Base-by-base conservation (phyloP, 139 green algal species). In the Volvox africanus region DNA sequence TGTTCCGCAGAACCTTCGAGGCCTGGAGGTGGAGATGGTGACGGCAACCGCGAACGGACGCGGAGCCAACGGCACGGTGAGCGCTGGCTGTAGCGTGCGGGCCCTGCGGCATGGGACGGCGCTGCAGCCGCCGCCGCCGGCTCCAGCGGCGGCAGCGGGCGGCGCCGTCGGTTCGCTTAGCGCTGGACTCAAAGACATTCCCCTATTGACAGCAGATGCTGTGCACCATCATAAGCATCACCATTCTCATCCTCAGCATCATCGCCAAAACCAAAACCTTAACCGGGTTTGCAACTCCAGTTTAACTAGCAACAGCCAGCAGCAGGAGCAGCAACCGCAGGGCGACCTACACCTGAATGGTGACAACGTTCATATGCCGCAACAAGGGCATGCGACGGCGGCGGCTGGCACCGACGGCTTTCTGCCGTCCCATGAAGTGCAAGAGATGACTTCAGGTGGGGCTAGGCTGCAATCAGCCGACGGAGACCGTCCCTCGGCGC, bases 21-120 rank as follows among this genome's bases (percentile, higher is more conserved):
- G 14, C 19, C 68, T 82, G 84, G 84, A 80, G 44, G 68, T 81
- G 69, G 84, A 80, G 84, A n/a, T 81, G 69, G 84, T 69, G 84
- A 36, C 69, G 24, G 69, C 84, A 6, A 24, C 16, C 11, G 32
- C 9, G 9, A 19, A 32, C 78, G 37, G 35, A 19, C 33, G 61
- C 82, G 80, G 83, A 65, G 62, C 2, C 61, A 20, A 35, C 21
- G 61, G 81, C 44, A 55, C 50, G 61, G 30, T 16, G 78, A 22
- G 36, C 36, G 78, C 35, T 12, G 18, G 28, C 26, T 79, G 71
- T 21, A 36, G 71, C 71, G 13, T 79, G 28, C 71, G 28, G 71
- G 28, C 71, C 76, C 13, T 13, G 16, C 77, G 12, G 77, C 77
- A 61, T 35, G 35, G 77, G 19, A 82, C 65, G 65, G 26, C 44